Conservation (phyloP, 345 rosid species). For the Zanthoxylum bungeanum region DNA sequence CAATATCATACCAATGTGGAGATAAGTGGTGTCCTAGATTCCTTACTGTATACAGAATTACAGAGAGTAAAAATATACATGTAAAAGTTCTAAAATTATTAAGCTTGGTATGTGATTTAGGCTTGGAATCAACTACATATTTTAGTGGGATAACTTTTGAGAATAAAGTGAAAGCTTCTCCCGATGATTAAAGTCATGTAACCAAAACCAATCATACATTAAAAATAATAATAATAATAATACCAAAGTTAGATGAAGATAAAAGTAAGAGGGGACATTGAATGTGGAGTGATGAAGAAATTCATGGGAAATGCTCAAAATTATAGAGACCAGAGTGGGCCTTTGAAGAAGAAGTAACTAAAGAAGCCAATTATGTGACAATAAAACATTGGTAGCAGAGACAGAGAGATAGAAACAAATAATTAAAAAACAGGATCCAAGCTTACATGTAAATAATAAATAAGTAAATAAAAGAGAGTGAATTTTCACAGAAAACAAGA, state of each 20-base stretch:
- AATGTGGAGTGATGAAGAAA: neutral
- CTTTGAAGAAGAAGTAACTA: neutral
- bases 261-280: neutral
- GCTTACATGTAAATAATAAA: neutral
- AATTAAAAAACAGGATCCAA: neutral
- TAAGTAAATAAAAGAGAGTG: neutral
- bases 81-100: no score
- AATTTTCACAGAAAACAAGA: neutral
- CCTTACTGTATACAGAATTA: no score
- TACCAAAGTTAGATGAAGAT: neutral
- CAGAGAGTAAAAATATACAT: no score
- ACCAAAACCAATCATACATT: neutral
- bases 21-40: no score
- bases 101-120: no score
- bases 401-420: neutral
- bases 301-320: neutral
- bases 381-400: neutral
- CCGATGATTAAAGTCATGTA: neutral
- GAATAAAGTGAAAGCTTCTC: neutral
- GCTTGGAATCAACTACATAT: neutral
- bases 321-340: neutral
- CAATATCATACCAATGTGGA: no score
- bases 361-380: constrained; percentile 4
- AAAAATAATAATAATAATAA: no score
- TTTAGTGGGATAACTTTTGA: neutral